These are phyloP conservation scores for Candida maesae DNA, from an alignment of 805 yeast genomes.

Conservation along the genomic window DNA sequence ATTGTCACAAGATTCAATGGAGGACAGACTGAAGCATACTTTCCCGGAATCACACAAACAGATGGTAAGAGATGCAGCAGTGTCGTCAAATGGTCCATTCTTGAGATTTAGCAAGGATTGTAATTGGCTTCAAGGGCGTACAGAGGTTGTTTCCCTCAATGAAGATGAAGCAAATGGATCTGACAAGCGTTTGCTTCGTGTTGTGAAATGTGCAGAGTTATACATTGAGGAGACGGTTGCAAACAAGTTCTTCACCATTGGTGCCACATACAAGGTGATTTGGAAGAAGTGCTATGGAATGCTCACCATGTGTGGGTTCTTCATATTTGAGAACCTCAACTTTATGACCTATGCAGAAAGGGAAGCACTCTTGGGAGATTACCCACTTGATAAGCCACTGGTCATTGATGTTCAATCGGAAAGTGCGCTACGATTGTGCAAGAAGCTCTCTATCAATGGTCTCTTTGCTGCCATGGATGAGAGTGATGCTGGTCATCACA, in stretches of 20 bases:
- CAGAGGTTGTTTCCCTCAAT: slow-evolving; percentile 17
- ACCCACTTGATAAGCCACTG: slow-evolving; percentile 25
- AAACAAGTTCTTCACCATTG: slow-evolving; percentile 31
- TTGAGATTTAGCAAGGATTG: slow-evolving; percentile 28
- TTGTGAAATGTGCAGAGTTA: slow-evolving; percentile 38
- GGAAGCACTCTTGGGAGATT: slow-evolving; percentile 24
- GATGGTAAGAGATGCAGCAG: slow-evolving; percentile 9
- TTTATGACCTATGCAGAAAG: slow-evolving; percentile 28
- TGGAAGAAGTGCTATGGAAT: slow-evolving; percentile 47
- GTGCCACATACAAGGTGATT: slow-evolving; percentile 21
- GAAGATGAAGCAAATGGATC: slow-evolving; percentile 7
- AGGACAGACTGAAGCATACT: slow-evolving; percentile 3
- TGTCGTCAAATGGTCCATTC: slow-evolving; percentile 32
- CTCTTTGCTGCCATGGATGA: slow-evolving; percentile 35
- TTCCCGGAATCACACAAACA: slow-evolving; percentile 13
- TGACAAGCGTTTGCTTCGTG: slow-evolving; percentile 25
- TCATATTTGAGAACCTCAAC: slow-evolving; percentile 40
- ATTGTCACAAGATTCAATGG: slow-evolving; percentile 12
- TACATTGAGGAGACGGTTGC: slow-evolving; percentile 36
- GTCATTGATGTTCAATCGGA: slow-evolving; percentile 30
- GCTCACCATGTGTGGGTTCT: slow-evolving; percentile 47
- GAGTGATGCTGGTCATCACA: slow-evolving; percentile 8
- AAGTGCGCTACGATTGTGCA: slow-evolving; percentile 26
- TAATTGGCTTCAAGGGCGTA: slow-evolving; percentile 25
- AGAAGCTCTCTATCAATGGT: slow-evolving; percentile 34